Conservation (phyloP, 306 rosid genomes). For the Quercus glauca region DNA sequence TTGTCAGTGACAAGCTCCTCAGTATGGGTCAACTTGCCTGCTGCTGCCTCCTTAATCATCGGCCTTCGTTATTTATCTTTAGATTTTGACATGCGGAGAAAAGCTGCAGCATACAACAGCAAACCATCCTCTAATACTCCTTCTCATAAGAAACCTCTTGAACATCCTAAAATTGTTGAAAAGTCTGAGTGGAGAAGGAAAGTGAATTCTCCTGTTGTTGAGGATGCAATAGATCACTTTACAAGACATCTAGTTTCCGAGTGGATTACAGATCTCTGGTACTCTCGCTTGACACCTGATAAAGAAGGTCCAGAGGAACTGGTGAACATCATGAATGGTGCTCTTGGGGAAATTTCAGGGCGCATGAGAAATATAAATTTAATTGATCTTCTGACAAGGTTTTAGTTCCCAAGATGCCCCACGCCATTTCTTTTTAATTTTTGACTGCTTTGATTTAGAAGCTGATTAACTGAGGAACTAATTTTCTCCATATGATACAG, state of each 20-base stretch:
- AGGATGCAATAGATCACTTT: conserved; percentile 84
- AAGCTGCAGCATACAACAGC: conserved; percentile 75
- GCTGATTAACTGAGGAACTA: conserved; percentile 36
- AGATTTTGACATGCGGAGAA: conserved; percentile 85
- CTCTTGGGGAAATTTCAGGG: conserved; percentile 79
- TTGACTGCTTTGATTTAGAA: conserved; percentile 6
- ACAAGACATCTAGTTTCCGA: conserved; percentile 83
- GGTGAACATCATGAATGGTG: conserved; percentile 62
- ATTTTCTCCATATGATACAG: conserved; percentile 47
- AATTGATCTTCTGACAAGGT: conserved; percentile 94
- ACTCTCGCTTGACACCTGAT: conserved; percentile 86
- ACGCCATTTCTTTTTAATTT: conserved; percentile 8
- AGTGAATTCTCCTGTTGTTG: conserved; percentile 90
- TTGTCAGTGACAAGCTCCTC: conserved; percentile 96
- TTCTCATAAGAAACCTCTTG: conserved; percentile 54
- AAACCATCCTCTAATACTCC: conserved; percentile 47
- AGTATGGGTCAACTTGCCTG: conserved; percentile 97
- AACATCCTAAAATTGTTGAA: conserved; percentile 46
- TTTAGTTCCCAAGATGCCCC: conserved; percentile 19
- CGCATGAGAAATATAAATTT: conserved; percentile 87
- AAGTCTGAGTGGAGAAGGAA: conserved; percentile 80
- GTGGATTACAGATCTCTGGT: conserved; percentile 96
- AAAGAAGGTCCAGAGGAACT: conserved; percentile 94
- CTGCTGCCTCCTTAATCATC: conserved; percentile 73
- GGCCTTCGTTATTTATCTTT: conserved; percentile 75